Evolutionary conservation across 768 basidiomycete genomes (phyloP).

Genomic region (Lyophyllum decastes): DNA sequence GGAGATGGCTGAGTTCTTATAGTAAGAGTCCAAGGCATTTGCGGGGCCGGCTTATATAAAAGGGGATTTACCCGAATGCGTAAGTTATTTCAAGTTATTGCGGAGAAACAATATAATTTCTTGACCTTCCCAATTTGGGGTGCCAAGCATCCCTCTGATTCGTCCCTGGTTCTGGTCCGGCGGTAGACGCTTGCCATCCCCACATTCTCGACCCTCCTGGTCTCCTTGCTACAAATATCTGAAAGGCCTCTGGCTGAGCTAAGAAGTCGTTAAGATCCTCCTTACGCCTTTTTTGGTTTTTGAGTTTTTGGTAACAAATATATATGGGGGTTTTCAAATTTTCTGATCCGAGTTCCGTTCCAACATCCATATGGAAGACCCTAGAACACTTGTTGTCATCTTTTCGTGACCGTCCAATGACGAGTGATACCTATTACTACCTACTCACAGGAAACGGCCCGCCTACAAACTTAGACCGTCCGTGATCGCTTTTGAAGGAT

Average conservation of each 20-base stretch:
- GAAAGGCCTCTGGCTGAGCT: background rate
- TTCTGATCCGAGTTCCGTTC: background rate
- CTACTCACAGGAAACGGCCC: too few species aligned
- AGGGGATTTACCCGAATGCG: background rate
- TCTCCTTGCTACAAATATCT: background rate
- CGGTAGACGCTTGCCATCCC: background rate
- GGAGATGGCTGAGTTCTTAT: conserved; percentile 5
- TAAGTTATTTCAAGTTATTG: conserved; percentile 1
- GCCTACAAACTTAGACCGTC: too few species aligned
- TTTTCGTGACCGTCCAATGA: background rate
- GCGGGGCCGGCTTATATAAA: conserved; percentile 11
- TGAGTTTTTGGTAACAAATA: background rate
- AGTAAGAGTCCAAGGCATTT: background rate
- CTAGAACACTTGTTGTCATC: background rate
- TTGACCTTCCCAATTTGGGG: conserved; percentile 10
- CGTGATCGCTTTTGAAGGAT: too few species aligned
- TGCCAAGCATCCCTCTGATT: background rate
- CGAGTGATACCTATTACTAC: background rate
- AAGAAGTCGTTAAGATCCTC: background rate
- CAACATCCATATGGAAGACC: background rate
- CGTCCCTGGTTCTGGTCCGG: conserved; percentile 13
- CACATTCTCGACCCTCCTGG: background rate
- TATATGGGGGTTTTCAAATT: background rate
- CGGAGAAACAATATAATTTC: conserved; percentile 5
- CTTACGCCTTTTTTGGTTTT: background rate